These are phyloP conservation scores for Hortiboletus campestris DNA, from an alignment of 768 basidiomycete genomes.

Conservation along the genomic window DNA sequence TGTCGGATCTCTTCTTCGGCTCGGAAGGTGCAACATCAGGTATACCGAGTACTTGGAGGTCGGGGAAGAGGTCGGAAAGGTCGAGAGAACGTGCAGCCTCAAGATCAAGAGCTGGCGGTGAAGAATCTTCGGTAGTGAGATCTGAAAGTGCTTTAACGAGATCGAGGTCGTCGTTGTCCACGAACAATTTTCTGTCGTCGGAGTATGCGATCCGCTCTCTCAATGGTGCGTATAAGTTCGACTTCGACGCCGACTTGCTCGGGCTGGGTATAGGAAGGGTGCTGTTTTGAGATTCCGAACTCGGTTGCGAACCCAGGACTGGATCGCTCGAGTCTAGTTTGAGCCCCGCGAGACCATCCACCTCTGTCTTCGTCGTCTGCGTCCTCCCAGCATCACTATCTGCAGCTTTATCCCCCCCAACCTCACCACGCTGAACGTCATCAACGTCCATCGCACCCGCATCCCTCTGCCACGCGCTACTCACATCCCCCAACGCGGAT, in stretches of 20 bases:
- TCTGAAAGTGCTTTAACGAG: conserved; percentile 50
- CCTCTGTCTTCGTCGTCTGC: conserved; percentile 28
- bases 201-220: conserved; percentile 55
- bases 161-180: conserved; percentile 50
- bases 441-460: conserved; percentile 38
- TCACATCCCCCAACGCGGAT: conserved; percentile 35
- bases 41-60: conserved; percentile 62
- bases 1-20: conserved; percentile 53
- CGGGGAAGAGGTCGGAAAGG: conserved; percentile 77
- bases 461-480: conserved; percentile 17
- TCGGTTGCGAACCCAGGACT: conserved; percentile 41
- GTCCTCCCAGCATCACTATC: conserved; percentile 10
- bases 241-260: conserved; percentile 42
- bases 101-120: conserved; percentile 13
- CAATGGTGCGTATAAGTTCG: conserved; percentile 51
- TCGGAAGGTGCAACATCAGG: conserved; percentile 42
- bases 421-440: conserved; percentile 17
- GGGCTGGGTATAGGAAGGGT: conserved; percentile 11
- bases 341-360: conserved; percentile 36
- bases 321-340: conserved; percentile 60
- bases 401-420: conserved; percentile 24
- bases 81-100: conserved; percentile 40
- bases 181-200: conserved; percentile 46
- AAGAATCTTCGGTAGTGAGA: conserved; percentile 31
- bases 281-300: conserved; percentile 36